phyloP scores from a whole-genome alignment of 1,284 basidiomycete species.

The Pseudozyma sp. region DNA sequence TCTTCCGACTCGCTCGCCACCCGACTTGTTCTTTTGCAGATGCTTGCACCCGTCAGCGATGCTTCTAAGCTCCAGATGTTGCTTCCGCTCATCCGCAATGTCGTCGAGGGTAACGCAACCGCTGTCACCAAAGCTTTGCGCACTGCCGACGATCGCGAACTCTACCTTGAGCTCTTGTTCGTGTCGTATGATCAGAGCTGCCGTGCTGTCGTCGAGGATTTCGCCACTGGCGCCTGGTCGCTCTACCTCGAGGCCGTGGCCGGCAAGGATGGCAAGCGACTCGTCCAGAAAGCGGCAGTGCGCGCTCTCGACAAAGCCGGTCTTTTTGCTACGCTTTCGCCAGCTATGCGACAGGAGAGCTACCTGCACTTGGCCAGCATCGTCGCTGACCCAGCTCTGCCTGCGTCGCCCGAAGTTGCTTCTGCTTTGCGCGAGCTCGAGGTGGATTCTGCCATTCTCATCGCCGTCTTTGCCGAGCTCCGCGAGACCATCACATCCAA shows the following conservation, averaged over 20 bases:
- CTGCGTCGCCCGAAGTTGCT: slow-evolving; percentile 39
- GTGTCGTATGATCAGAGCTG: slow-evolving; percentile 72
- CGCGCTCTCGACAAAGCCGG: slow-evolving; percentile 71
- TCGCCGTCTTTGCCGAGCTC: slow-evolving; percentile 75
- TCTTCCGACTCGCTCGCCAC: slow-evolving; percentile 74
- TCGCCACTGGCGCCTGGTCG: slow-evolving; percentile 67
- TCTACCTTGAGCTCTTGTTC: slow-evolving; percentile 73
- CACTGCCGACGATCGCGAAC: slow-evolving; percentile 27
- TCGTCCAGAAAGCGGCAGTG: slow-evolving; percentile 48
- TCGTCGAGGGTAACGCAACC: slow-evolving; percentile 58
- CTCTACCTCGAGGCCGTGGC: slow-evolving; percentile 39
- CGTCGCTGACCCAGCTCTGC: slow-evolving; percentile 44
- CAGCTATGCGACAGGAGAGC: slow-evolving; percentile 74
- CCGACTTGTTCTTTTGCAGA: slow-evolving; percentile 75
- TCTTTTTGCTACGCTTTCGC: slow-evolving; percentile 73
- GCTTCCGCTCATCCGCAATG: slow-evolving; percentile 74
- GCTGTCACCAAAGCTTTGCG: slow-evolving; percentile 19
- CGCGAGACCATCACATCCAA: slow-evolving; percentile 71
- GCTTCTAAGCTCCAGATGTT: slow-evolving; percentile 77
- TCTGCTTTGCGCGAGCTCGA: slow-evolving; percentile 51
- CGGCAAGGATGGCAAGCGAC: slow-evolving; percentile 20
- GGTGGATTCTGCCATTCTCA: slow-evolving; percentile 72
- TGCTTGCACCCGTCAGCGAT: slow-evolving; percentile 76
- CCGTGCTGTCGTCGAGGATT: slow-evolving; percentile 73
- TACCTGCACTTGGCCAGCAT: slow-evolving; percentile 72